phyloP scores from a whole-genome alignment of 768 basidiomycete species.

The Lactifluus piperatus region DNA sequence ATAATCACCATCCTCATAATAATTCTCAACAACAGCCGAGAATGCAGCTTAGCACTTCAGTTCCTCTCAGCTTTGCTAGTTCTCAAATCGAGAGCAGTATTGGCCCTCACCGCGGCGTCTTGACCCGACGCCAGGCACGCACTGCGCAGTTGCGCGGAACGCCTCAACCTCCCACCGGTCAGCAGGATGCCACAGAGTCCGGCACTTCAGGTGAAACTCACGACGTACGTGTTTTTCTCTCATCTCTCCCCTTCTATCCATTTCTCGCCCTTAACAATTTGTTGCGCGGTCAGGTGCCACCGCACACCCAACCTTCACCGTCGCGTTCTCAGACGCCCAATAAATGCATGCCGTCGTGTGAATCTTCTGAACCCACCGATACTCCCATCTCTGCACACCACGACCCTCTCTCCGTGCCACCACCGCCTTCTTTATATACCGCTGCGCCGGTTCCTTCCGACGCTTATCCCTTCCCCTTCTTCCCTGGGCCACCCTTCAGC shows the following conservation, averaged over 20 bases:
- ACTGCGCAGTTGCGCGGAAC: conserved; percentile 13
- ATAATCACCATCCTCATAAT: conserved; percentile 15
- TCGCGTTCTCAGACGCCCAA: conserved; percentile 18
- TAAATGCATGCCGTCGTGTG: conserved; percentile 15
- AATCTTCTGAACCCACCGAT: conserved; percentile 14
- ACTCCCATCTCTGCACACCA: conserved; percentile 12
- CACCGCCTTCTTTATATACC: conserved; percentile 10
- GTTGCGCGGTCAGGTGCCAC: not conserved
- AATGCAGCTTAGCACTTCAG: conserved; percentile 13
- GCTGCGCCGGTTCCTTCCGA: conserved; percentile 11
- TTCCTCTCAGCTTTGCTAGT: conserved; percentile 14
- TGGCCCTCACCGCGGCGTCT: conserved; percentile 18
- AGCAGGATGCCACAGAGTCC: conserved; percentile 7
- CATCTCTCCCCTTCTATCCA: too few relatives aligned
- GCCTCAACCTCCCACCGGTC: not conserved
- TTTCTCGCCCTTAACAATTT: not conserved
- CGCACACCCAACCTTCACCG: not conserved
- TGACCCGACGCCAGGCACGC: conserved; percentile 20
- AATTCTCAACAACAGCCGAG: conserved; percentile 8
- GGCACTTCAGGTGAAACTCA: conserved; percentile 10
- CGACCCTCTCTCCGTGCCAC: conserved; percentile 14
- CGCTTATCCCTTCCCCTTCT: conserved; percentile 15
- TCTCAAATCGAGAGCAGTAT: conserved; percentile 19
- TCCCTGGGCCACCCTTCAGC: conserved; percentile 22
- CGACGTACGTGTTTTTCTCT: conserved; percentile 13